phyloP scores from a whole-genome alignment of 1,139 yeast species.

The Pichia sp. region DNA sequence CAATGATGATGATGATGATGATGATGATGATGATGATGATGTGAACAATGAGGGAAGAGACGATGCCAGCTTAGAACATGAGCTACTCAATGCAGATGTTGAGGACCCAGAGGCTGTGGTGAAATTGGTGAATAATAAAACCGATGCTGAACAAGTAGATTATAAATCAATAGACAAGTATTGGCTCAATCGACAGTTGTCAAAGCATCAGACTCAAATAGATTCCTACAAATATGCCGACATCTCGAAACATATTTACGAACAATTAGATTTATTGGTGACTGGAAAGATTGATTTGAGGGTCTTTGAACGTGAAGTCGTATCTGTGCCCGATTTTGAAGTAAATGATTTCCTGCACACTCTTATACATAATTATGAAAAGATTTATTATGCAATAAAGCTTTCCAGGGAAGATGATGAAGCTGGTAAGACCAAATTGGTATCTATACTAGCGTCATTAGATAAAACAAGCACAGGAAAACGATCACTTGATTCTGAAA shows the following conservation, averaged over 20 bases:
- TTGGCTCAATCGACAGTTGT: constrained; percentile 46
- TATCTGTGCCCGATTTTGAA: constrained; percentile 49
- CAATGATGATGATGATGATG: constrained; percentile 23
- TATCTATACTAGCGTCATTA: background rate
- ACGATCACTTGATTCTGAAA: constrained; percentile 13
- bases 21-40: constrained; percentile 6
- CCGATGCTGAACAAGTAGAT: constrained; percentile 12
- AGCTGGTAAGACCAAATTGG: background rate
- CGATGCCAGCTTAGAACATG: constrained; percentile 11
- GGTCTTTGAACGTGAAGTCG: constrained; percentile 48
- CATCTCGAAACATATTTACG: constrained; percentile 26
- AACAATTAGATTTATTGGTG: constrained; percentile 33
- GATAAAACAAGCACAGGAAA: background rate
- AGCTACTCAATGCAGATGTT: constrained; percentile 13
- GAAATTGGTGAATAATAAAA: constrained; percentile 12
- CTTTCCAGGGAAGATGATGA: constrained; percentile 20
- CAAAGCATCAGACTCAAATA: constrained; percentile 31
- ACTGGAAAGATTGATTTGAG: constrained; percentile 35
- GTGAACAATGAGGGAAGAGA: background rate
- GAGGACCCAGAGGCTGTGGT: constrained; percentile 23
- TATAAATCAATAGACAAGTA: constrained; percentile 42
- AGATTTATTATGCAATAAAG: constrained; percentile 29
- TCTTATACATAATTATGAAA: constrained; percentile 42
- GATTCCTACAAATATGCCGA: constrained; percentile 35
- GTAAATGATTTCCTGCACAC: constrained; percentile 46